These are phyloP conservation scores for Solanum pennellii DNA, from an alignment of 257 asterid genomes.

Conservation along the genomic window DNA sequence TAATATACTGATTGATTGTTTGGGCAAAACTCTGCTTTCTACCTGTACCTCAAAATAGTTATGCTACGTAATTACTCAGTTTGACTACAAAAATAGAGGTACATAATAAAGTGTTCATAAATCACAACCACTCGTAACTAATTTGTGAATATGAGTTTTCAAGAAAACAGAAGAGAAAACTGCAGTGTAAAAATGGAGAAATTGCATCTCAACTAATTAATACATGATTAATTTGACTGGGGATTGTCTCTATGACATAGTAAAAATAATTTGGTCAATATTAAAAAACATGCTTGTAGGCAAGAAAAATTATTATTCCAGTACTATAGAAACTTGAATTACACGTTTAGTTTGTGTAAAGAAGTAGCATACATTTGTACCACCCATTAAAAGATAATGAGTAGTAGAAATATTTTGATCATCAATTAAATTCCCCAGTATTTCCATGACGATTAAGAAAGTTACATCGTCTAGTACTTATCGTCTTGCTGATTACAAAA, in stretches of 20 bases:
- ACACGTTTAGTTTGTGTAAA: too few species aligned
- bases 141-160: background rate
- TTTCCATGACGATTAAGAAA: too few species aligned
- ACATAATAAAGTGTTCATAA: background rate
- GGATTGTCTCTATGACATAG: background rate
- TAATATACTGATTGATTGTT: too few species aligned
- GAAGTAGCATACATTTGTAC: too few species aligned
- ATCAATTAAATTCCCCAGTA: too few species aligned
- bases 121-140: background rate
- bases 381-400: too few species aligned
- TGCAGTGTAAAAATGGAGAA: background rate
- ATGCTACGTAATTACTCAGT: background rate
- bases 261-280: background rate
- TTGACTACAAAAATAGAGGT: background rate
- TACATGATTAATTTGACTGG: background rate
- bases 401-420: too few species aligned
- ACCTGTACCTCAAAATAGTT: background rate
- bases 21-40: background rate
- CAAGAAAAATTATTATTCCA: background rate
- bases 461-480: too few species aligned
- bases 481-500: too few species aligned
- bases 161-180: background rate
- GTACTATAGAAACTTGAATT: background rate
- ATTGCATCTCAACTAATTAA: background rate
- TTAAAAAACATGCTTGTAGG: background rate